Evolutionary conservation across 257 asterid species (phyloP).

Genomic region (Nyctanthes arbortristis): DNA sequence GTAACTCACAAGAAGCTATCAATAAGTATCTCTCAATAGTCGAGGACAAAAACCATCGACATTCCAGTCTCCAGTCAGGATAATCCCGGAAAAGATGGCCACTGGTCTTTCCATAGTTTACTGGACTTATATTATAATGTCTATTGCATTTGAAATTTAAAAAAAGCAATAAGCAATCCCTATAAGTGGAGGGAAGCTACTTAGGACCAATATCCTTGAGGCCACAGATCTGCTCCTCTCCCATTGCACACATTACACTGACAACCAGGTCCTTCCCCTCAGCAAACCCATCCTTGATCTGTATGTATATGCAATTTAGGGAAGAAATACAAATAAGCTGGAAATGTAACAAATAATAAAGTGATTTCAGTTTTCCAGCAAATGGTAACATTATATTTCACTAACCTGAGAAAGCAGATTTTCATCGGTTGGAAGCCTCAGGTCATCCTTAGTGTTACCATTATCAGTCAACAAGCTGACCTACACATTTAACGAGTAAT

Average conservation of each 20-base stretch:
- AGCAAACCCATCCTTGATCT: neutral
- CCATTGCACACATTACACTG: neutral
- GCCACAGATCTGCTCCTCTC: neutral
- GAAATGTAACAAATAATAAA: neutral
- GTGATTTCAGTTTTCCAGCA: neutral
- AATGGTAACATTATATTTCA: too few relatives aligned
- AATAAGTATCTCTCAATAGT: neutral
- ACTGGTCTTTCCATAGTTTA: neutral
- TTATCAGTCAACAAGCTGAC: neutral
- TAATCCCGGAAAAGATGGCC: neutral
- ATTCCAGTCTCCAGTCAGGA: neutral
- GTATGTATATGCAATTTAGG: neutral
- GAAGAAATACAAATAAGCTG: neutral
- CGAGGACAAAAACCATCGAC: neutral
- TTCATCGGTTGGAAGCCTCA: neutral
- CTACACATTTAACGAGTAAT: neutral
- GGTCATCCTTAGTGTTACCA: neutral
- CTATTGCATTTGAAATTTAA: neutral
- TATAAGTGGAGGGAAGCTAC: neutral
- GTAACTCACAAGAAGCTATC: neutral
- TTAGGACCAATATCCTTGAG: neutral
- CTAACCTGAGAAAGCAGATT: neutral
- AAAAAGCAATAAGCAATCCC: conserved; percentile 2
- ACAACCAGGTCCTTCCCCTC: neutral
- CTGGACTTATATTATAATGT: neutral